phyloP scores from a whole-genome alignment of 1,284 basidiomycete species.

The Takashimella koratensis region DNA sequence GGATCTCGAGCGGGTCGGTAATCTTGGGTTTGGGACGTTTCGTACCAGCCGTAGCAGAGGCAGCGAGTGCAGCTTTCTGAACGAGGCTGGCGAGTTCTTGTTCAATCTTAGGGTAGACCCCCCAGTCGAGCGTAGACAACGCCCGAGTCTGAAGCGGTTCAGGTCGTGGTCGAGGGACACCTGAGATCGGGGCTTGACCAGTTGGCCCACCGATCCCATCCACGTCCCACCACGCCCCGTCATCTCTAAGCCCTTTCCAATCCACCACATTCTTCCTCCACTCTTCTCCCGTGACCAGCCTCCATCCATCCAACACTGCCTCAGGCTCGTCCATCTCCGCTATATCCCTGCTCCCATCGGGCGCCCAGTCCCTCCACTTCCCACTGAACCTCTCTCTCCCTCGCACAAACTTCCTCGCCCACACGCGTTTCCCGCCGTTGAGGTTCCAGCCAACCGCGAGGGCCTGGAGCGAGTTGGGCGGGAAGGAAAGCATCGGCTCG shows the following conservation, averaged over 20 bases:
- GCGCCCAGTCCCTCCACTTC: slow-evolving; percentile 44
- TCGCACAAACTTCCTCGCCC: slow-evolving; percentile 39
- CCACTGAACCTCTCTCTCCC: slow-evolving; percentile 44
- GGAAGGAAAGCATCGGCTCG: slow-evolving; percentile 43
- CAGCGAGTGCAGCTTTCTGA: neutral
- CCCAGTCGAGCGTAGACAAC: slow-evolving; percentile 27
- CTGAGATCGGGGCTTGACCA: slow-evolving; percentile 32
- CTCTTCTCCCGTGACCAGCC: slow-evolving; percentile 3
- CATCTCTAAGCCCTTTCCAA: slow-evolving; percentile 33
- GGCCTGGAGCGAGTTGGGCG: slow-evolving; percentile 37
- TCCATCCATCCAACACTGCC: slow-evolving; percentile 22
- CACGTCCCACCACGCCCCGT: slow-evolving; percentile 39
- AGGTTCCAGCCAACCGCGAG: slow-evolving; percentile 44
- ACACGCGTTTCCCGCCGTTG: slow-evolving; percentile 42
- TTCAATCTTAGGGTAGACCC: slow-evolving; percentile 32
- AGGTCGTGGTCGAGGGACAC: slow-evolving; percentile 10
- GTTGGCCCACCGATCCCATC: slow-evolving; percentile 30
- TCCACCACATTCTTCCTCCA: slow-evolving; percentile 23
- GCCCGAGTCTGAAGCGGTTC: slow-evolving; percentile 22
- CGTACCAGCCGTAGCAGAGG: neutral
- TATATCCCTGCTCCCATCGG: slow-evolving; percentile 42
- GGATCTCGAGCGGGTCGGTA: slow-evolving; percentile 21
- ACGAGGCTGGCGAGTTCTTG: slow-evolving; percentile 17
- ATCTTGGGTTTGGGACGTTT: slow-evolving; percentile 1
- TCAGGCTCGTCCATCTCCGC: slow-evolving; percentile 45